These are phyloP conservation scores for Oryza glumipatula DNA, from an alignment of 176 grass and related monocot genomes.

Conservation along the genomic window DNA sequence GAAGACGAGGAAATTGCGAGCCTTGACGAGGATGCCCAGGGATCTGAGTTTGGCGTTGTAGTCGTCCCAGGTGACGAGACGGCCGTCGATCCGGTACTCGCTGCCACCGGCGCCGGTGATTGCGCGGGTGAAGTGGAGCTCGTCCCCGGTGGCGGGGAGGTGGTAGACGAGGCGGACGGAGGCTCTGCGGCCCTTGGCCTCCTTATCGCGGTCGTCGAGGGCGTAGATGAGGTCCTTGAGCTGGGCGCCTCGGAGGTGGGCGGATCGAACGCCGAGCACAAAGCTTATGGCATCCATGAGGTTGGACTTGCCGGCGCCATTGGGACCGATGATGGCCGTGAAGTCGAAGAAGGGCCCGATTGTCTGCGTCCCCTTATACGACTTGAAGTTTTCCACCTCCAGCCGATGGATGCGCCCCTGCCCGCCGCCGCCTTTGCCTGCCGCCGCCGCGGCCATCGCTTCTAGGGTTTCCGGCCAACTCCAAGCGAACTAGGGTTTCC, in stretches of 20 bases:
- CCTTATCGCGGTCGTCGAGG: conserved; percentile 92
- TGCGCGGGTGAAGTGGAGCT: conserved; percentile 81
- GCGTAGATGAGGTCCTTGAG: conserved; percentile 97
- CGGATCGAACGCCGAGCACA: conserved; percentile 83
- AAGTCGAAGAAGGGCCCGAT: conserved; percentile 93
- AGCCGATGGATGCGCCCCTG: conserved; percentile 77
- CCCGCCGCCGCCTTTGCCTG: conserved; percentile 31
- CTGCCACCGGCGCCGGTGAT: conserved; percentile 76
- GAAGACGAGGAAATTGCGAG: conserved; percentile 95
- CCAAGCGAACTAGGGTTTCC: conserved; percentile 36
- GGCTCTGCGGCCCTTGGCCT: conserved; percentile 78
- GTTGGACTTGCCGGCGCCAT: conserved; percentile 94
- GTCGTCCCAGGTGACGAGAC: conserved; percentile 70
- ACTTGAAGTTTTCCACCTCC: conserved; percentile 98
- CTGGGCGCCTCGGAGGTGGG: conserved; percentile 84
- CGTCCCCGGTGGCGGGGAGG: conserved; percentile 31
- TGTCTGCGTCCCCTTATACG: conserved; percentile 89
- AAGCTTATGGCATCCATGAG: conserved; percentile 99
- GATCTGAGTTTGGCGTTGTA: conserved; percentile 93
- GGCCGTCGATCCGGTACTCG: conserved; percentile 74
- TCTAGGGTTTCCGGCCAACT: conserved; percentile 4
- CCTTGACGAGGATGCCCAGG: conserved; percentile 96
- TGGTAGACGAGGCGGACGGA: conserved; percentile 85
- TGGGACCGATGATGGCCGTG: conserved; percentile 93
- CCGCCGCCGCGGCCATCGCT: conserved; percentile 51